Conservation (phyloP, 2,329 filamentous ascomycete species). For the Fusarium buharicum region DNA sequence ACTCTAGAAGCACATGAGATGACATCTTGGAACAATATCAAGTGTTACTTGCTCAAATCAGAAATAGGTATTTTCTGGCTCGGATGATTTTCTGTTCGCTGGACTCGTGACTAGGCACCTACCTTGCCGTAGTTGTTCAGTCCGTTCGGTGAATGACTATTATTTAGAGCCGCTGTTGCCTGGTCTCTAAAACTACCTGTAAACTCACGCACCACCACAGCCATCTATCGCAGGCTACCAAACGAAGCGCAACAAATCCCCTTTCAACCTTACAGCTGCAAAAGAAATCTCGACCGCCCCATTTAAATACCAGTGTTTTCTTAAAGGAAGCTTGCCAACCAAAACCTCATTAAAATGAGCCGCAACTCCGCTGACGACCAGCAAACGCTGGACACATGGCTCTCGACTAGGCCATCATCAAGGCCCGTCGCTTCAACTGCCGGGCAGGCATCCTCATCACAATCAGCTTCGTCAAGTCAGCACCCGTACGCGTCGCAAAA, state of each 20-base stretch:
- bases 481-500: slow-evolving; percentile 12
- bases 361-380: slow-evolving; percentile 30
- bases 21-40: not conserved
- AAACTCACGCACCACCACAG: slow-evolving; percentile 4
- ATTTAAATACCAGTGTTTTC: not conserved
- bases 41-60: not conserved
- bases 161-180: slow-evolving; percentile 30
- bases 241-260: not conserved
- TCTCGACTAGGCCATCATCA: slow-evolving; percentile 24
- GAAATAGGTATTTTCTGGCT: not conserved
- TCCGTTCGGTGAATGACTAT: slow-evolving; percentile 9
- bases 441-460: slow-evolving; percentile 20
- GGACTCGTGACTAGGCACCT: not conserved
- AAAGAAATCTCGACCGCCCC: not conserved
- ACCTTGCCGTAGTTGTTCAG: not conserved
- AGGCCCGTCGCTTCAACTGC: slow-evolving; percentile 21
- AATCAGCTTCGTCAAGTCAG: slow-evolving; percentile 20
- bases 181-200: slow-evolving; percentile 25
- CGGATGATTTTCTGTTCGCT: not conserved
- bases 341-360: slow-evolving; percentile 12
- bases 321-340: not conserved
- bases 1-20: not conserved
- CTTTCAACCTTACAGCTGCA: not conserved
- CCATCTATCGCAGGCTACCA: slow-evolving; percentile 1
- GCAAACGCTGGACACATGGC: slow-evolving; percentile 46